phyloP scores from a whole-genome alignment of 768 basidiomycete species.

The Serendipita vermifera region DNA sequence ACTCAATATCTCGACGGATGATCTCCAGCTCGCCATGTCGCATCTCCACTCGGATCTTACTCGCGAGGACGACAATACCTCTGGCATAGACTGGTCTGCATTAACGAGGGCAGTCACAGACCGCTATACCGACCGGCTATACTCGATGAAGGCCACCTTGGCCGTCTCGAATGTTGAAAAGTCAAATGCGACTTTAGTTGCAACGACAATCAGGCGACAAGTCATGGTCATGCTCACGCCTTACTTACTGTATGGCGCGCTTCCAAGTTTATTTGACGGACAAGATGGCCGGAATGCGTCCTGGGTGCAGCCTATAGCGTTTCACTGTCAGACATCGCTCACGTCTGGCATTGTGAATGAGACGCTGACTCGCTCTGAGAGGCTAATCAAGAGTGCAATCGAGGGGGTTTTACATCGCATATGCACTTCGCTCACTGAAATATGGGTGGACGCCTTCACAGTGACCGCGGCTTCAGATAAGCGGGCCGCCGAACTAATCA shows the following conservation, averaged over 20 bases:
- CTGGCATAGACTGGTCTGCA: constrained; percentile 27
- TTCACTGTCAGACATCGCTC: not conserved
- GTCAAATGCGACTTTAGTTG: not conserved
- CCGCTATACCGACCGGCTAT: constrained; percentile 24
- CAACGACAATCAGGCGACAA: not conserved
- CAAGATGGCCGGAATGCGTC: not conserved
- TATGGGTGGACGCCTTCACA: constrained; percentile 17
- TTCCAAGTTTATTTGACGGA: not conserved
- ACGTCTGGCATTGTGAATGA: not conserved
- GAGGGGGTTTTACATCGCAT: constrained; percentile 17
- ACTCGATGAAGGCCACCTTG: constrained; percentile 18
- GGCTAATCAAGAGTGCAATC: constrained; percentile 13
- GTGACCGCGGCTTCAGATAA: not conserved
- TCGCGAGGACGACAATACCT: constrained; percentile 12
- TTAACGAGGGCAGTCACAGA: constrained; percentile 23
- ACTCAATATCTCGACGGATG: constrained; percentile 23
- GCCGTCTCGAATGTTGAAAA: constrained; percentile 5
- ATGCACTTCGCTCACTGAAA: constrained; percentile 17
- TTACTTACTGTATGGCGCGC: not conserved
- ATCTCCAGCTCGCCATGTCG: constrained; percentile 18
- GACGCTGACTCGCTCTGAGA: constrained; percentile 13
- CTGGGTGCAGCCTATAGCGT: not conserved
- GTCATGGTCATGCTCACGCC: not conserved
- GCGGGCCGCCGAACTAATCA: constrained; percentile 9
- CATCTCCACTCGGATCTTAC: constrained; percentile 22